These are phyloP conservation scores for Debaryomyces nepalensis DNA, from an alignment of 1,139 yeast genomes.

Conservation along the genomic window DNA sequence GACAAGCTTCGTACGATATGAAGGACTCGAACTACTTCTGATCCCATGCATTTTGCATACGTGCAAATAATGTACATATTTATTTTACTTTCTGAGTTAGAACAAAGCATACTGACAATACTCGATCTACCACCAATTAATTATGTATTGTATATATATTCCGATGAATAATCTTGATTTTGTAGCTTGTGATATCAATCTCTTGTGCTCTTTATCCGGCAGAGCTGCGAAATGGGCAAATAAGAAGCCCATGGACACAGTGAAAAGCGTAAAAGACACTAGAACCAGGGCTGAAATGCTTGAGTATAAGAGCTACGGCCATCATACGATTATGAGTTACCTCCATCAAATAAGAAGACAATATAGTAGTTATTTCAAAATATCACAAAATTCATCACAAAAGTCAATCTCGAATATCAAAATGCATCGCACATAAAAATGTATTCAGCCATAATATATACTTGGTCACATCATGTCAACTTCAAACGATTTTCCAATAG, in stretches of 20 bases:
- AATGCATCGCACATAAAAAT: slow-evolving; percentile 6
- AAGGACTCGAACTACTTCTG: slow-evolving; percentile 22
- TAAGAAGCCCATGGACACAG: no score
- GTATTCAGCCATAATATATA: background rate
- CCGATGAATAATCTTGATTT: no score
- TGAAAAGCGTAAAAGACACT: no score
- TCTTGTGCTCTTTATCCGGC: no score
- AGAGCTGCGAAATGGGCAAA: background rate
- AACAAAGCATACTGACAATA: no score
- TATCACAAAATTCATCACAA: background rate
- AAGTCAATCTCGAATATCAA: background rate
- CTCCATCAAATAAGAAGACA: background rate
- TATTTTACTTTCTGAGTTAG: background rate
- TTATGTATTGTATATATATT: no score
- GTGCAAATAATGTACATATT: background rate
- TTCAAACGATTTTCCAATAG: slow-evolving; percentile 45
- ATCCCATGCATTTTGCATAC: background rate
- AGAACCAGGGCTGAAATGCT: no score
- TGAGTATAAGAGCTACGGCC: no score
- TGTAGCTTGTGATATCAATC: no score
- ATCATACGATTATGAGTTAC: background rate
- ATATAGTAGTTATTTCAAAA: background rate
- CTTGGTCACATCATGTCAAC: slow-evolving; percentile 7
- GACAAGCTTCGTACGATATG: slow-evolving; percentile 34
- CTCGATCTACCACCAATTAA: no score